These are phyloP conservation scores for Clarireedia monteithiana DNA, from an alignment of 2,329 filamentous ascomycete species.

Conservation along the genomic window DNA sequence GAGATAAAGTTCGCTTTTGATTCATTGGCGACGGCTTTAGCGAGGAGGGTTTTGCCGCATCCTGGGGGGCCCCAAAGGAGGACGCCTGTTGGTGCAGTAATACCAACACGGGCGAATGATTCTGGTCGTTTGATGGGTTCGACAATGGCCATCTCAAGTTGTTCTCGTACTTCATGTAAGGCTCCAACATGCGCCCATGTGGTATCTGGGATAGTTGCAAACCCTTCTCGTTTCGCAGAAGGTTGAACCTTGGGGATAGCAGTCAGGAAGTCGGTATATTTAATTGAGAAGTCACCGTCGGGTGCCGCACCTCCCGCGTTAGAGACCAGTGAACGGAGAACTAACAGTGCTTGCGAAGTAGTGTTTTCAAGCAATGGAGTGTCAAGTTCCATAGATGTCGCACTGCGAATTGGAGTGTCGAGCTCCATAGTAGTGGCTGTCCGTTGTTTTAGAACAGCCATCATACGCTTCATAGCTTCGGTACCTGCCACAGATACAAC, in stretches of 20 bases:
- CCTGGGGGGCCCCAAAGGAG: constrained; percentile 95
- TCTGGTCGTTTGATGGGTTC: constrained; percentile 80
- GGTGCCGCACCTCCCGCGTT: constrained; percentile 43
- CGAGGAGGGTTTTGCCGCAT: constrained; percentile 92
- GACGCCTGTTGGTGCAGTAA: constrained; percentile 75
- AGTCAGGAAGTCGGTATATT: constrained; percentile 61
- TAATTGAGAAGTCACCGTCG: constrained; percentile 49
- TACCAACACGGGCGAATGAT: constrained; percentile 67
- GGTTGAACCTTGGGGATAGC: constrained; percentile 71
- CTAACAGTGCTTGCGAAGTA: constrained; percentile 30
- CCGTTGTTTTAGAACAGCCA: constrained; percentile 26
- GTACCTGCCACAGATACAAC: constrained; percentile 38
- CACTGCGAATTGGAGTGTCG: constrained; percentile 16
- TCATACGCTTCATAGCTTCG: constrained; percentile 32
- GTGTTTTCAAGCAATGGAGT: constrained; percentile 1
- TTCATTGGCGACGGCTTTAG: constrained; percentile 93
- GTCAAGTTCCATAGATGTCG: constrained; percentile 29
- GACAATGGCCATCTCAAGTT: constrained; percentile 80
- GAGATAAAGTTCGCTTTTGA: constrained; percentile 97
- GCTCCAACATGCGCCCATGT: constrained; percentile 93
- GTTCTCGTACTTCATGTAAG: constrained; percentile 67
- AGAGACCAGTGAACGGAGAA: constrained; percentile 43
- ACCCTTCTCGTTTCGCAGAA: constrained; percentile 85
- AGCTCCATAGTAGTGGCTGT: constrained; percentile 28
- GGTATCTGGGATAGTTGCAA: constrained; percentile 86